Evolutionary conservation across 306 rosid genomes (phyloP).

Genomic region (Prinsepia uniflora): DNA sequence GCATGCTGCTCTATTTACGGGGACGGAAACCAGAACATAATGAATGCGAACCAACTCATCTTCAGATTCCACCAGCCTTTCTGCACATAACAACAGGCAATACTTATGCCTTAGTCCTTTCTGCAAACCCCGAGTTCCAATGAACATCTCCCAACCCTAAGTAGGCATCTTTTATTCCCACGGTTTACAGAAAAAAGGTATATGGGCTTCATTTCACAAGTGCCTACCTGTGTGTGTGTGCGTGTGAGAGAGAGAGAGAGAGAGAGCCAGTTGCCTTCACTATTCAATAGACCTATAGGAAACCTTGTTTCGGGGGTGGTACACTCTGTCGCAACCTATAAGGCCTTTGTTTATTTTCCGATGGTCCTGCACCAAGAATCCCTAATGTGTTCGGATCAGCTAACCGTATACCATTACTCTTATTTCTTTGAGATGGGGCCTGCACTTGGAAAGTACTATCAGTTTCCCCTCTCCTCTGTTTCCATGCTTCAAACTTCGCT

Average conservation of each 20-base stretch:
- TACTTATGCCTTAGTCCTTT: neutral
- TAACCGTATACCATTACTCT: conserved; percentile 46
- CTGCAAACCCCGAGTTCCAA: conserved; percentile 21
- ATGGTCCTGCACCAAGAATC: conserved; percentile 97
- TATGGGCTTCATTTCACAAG: conserved; percentile 41
- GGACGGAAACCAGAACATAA: conserved; percentile 15
- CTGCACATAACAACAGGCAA: conserved; percentile 18
- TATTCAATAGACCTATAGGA: too few species aligned
- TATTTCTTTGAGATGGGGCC: conserved; percentile 53
- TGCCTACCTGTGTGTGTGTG: conserved; percentile 12
- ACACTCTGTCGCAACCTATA: conserved; percentile 60
- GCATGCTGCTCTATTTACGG: conserved; percentile 41
- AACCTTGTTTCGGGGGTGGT: conserved; percentile 63
- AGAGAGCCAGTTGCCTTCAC: conserved; percentile 35
- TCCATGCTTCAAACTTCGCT: conserved; percentile 85
- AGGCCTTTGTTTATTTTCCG: conserved; percentile 68
- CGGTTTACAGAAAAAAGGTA: conserved; percentile 53
- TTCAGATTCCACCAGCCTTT: conserved; percentile 37
- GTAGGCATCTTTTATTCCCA: conserved; percentile 58
- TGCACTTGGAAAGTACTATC: conserved; percentile 63
- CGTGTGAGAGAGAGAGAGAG: conserved; percentile 28
- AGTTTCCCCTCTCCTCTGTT: conserved; percentile 70
- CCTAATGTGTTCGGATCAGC: conserved; percentile 78
- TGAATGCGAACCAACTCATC: conserved; percentile 49
- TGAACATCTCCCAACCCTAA: conserved; percentile 38